Conservation (phyloP, 2,329 filamentous ascomycete species). For the Pseudogymnoascus verrucosus region DNA sequence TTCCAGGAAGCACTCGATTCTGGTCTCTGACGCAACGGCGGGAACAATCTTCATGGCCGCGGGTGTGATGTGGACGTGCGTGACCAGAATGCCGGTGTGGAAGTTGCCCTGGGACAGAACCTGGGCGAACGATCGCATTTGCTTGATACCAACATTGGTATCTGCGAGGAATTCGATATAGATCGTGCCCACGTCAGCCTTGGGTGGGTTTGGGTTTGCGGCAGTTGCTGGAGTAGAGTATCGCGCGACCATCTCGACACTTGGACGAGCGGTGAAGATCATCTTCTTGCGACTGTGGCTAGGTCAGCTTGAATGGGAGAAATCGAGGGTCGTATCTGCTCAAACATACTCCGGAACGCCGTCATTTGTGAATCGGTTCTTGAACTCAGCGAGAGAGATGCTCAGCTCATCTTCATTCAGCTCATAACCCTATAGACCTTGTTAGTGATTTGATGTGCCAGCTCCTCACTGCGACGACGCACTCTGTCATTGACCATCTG, state of each 20-base stretch:
- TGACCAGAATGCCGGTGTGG: conserved; percentile 86
- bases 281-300: conserved; percentile 65
- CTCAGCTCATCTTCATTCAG: conserved; percentile 82
- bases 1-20: conserved; percentile 93
- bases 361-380: conserved; percentile 61
- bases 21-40: conserved; percentile 64
- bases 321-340: not conserved
- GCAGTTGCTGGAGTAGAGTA: conserved; percentile 66
- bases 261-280: conserved; percentile 81
- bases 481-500: conserved; percentile 93
- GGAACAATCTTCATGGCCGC: conserved; percentile 82
- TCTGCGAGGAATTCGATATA: conserved; percentile 89
- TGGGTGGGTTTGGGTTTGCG: conserved; percentile 58
- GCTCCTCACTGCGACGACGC: conserved; percentile 30
- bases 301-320: conserved; percentile 14
- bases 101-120: conserved; percentile 72
- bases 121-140: conserved; percentile 83
- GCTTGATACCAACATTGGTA: conserved; percentile 75
- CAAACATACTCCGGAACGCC: conserved; percentile 65
- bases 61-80: conserved; percentile 70
- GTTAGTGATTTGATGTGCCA: conserved; percentile 18
- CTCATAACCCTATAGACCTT: conserved; percentile 69
- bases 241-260: conserved; percentile 74
- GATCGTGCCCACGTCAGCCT: conserved; percentile 73
- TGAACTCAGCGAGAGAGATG: conserved; percentile 78